Percentiles rank a stretch among this genome's conserved stretches.
Conservation (phyloP, 257 asterid genomes). For the Petunia secreta region DNA sequence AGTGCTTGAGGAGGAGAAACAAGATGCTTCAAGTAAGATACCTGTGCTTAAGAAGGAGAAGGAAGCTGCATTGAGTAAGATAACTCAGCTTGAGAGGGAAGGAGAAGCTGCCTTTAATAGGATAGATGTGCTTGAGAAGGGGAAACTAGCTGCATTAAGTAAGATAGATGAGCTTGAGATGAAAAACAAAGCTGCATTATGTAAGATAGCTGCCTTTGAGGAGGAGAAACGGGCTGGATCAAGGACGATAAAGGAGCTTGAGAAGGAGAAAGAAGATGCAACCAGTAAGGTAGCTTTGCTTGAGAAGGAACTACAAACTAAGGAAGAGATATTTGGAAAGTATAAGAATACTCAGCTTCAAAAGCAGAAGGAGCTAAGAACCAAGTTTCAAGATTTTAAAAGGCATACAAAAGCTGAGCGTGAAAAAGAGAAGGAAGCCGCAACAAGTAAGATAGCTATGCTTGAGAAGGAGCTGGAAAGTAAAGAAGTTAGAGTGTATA, state of each 20-base stretch:
- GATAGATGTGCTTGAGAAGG: too few species aligned
- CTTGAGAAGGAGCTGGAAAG: too few species aligned
- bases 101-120: background rate
- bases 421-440: too few species aligned
- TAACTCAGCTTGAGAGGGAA: background rate
- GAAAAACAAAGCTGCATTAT: too few species aligned
- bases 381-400: too few species aligned
- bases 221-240: background rate
- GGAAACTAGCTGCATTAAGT: too few species aligned
- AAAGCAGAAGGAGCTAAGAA: background rate
- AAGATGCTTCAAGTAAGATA: background rate
- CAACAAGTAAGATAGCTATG: too few species aligned
- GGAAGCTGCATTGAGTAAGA: background rate
- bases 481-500: too few species aligned
- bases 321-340: background rate
- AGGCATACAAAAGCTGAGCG: too few species aligned
- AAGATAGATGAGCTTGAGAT: too few species aligned
- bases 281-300: background rate
- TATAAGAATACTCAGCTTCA: background rate
- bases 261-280: background rate
- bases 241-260: background rate
- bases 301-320: background rate
- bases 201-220: constrained; percentile 2
- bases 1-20: too few species aligned
- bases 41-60: constrained; percentile 14